Evolutionary conservation across 2,329 filamentous ascomycete genomes (phyloP).

Genomic region (Furcasterigmium furcatum): DNA sequence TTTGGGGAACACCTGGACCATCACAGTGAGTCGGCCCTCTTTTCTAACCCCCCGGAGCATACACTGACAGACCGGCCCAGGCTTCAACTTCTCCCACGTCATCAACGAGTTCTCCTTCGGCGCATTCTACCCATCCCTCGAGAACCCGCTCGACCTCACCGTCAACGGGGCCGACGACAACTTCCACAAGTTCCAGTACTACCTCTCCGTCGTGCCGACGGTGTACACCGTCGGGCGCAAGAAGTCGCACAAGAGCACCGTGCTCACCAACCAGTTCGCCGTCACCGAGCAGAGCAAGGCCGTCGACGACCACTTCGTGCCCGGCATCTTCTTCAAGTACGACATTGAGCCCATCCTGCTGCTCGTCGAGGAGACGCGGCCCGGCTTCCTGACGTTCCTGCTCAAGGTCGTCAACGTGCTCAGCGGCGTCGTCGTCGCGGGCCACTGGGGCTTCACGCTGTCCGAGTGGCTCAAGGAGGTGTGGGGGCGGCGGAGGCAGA

Average conservation of each 20-base stretch:
- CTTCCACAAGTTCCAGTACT: constrained; percentile 99
- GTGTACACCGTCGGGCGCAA: constrained; percentile 69
- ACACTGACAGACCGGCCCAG: constrained; percentile 37
- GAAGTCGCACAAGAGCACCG: constrained; percentile 45
- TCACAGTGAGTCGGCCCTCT: constrained; percentile 51
- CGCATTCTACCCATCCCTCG: constrained; percentile 89
- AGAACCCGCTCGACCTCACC: constrained; percentile 92
- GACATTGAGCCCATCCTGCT: constrained; percentile 95
- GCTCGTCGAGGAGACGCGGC: constrained; percentile 77
- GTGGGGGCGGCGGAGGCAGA: constrained; percentile 43
- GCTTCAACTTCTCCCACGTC: constrained; percentile 97
- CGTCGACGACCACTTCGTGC: constrained; percentile 68
- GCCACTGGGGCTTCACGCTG: constrained; percentile 89
- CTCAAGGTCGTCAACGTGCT: constrained; percentile 88
- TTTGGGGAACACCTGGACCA: constrained; percentile 80
- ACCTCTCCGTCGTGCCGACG: constrained; percentile 90
- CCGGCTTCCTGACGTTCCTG: constrained; percentile 69
- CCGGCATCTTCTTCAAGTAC: constrained; percentile 97
- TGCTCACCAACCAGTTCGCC: constrained; percentile 96
- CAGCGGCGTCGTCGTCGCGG: constrained; percentile 85
- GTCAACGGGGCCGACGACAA: constrained; percentile 69
- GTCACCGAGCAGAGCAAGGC: constrained; percentile 82
- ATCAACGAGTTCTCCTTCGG: constrained; percentile 96
- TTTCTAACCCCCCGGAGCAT: too few relatives aligned
- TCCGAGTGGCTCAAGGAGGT: constrained; percentile 68